phyloP scores from a whole-genome alignment of 2,329 filamentous ascomycete genomes.

The Metarhizium sp. region DNA sequence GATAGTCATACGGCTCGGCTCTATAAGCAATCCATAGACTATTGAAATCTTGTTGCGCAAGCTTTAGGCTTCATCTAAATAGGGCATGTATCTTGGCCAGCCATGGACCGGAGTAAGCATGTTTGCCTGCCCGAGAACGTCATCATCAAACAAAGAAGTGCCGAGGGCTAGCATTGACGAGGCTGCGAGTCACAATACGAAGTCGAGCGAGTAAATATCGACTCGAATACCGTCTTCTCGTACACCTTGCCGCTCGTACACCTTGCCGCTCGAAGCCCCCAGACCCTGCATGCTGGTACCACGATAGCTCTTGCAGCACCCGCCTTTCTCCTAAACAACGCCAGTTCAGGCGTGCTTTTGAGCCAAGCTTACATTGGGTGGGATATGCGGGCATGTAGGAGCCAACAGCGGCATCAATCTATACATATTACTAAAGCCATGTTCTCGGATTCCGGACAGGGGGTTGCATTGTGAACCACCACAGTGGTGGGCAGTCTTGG shows the following conservation, averaged over 20 bases:
- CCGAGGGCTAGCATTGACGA: no score
- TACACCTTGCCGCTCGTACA: neutral
- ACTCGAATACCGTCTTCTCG: neutral
- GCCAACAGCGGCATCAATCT: no score
- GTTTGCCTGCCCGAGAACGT: neutral
- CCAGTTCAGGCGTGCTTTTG: no score
- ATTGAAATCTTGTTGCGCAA: neutral
- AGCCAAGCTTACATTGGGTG: no score
- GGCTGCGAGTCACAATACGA: neutral
- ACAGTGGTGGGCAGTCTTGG: neutral
- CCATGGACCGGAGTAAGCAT: no score
- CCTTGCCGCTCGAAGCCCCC: neutral
- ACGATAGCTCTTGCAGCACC: neutral
- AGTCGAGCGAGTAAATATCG: neutral
- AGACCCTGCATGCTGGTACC: neutral
- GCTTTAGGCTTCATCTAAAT: neutral
- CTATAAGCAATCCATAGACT: neutral
- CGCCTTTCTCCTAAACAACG: no score
- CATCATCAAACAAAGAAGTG: neutral
- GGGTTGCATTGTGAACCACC: neutral
- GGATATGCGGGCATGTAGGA: no score
- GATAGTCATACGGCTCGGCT: neutral
- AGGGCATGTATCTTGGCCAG: neutral
- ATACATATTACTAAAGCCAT: neutral
- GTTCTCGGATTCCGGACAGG: neutral